A percentile compares a stretch with the other conserved stretches of the same genome.
These are phyloP conservation scores for Phytopythium boreale DNA, from an alignment of 352 stramenopile species.

Conservation along the genomic window DNA sequence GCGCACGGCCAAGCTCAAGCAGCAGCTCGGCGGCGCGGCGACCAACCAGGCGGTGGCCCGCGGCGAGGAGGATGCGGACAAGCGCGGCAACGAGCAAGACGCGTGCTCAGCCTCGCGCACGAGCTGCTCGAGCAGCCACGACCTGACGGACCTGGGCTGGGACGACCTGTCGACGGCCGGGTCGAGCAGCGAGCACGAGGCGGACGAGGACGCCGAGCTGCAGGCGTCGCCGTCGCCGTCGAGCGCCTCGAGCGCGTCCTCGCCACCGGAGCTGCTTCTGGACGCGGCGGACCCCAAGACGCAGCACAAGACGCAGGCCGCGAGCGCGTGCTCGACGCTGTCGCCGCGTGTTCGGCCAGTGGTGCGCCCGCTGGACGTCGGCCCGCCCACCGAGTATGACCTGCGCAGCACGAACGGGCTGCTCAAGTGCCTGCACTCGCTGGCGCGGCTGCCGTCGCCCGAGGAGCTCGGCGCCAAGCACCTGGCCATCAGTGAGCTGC, in stretches of 20 bases:
- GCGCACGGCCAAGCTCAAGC: slow-evolving; percentile 34
- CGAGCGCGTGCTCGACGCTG: neutral
- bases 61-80: neutral
- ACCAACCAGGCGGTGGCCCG: neutral
- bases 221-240: neutral
- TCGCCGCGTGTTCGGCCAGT: slow-evolving; percentile 44
- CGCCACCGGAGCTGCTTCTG: no score
- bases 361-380: slow-evolving; percentile 50
- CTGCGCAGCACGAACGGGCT: slow-evolving; percentile 75
- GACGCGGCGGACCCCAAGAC: slow-evolving; percentile 3
- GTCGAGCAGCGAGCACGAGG: slow-evolving; percentile 38
- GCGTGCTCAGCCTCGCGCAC: slow-evolving; percentile 31
- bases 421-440: slow-evolving; percentile 75
- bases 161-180: slow-evolving; percentile 35
- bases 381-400: slow-evolving; percentile 70
- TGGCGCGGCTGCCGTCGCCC: slow-evolving; percentile 49
- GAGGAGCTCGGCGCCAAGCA: slow-evolving; percentile 73
- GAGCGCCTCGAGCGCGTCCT: no score
- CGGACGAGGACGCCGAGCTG: slow-evolving; percentile 22
- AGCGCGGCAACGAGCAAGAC: slow-evolving; percentile 21
- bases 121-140: slow-evolving; percentile 43
- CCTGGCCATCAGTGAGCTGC: slow-evolving; percentile 73
- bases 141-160: slow-evolving; percentile 27
- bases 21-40: slow-evolving; percentile 5
- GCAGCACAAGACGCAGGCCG: slow-evolving; percentile 8